phyloP scores from a whole-genome alignment of 345 rosid genomes.

The Gossypium anomalum region DNA sequence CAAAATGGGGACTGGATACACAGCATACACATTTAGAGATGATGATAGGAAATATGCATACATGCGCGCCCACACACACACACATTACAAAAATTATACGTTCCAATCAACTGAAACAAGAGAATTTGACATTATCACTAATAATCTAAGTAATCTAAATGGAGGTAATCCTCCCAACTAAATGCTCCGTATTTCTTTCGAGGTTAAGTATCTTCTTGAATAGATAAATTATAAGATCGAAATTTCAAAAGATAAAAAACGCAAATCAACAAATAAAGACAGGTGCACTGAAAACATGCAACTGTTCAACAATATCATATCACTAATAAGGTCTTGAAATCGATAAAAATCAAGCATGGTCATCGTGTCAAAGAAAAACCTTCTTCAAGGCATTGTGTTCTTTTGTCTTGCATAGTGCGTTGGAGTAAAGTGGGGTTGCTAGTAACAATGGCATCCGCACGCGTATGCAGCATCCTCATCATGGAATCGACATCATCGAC shows the following conservation, averaged over 20 bases:
- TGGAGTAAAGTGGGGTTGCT: conserved; percentile 64
- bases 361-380: conserved; percentile 46
- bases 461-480: conserved; percentile 56
- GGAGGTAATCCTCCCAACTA: neutral
- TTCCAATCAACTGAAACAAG: no score
- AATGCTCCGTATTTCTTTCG: neutral
- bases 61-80: no score
- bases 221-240: neutral
- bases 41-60: no score
- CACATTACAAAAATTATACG: no score
- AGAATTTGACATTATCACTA: no score
- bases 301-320: neutral
- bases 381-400: conserved; percentile 70
- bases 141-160: no score
- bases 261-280: neutral
- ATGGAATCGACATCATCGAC: conserved; percentile 75
- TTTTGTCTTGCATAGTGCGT: conserved; percentile 56
- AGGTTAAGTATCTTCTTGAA: neutral
- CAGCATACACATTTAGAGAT: no score
- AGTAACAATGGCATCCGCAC: conserved; percentile 75
- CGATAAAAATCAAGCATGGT: neutral
- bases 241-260: neutral
- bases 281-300: neutral
- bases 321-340: no score
- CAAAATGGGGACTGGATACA: no score